These are phyloP conservation scores for Perkinsus marinus DNA, from an alignment of 169 alveolate genomes.

Conservation along the genomic window DNA sequence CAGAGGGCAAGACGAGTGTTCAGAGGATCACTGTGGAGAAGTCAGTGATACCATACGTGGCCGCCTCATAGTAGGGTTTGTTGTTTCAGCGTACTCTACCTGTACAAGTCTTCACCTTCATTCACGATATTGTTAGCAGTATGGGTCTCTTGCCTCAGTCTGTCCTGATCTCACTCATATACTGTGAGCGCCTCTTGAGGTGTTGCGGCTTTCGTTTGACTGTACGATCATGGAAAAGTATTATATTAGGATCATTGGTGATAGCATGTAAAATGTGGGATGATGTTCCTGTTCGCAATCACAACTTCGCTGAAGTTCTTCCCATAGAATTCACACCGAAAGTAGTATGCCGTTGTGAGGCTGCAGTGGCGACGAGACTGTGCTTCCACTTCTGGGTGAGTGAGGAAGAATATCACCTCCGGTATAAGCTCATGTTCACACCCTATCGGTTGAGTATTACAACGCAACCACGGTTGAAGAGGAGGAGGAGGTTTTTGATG, in stretches of 20 bases:
- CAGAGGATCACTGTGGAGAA: too few relatives aligned
- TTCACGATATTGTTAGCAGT: not conserved
- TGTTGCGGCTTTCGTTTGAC: not conserved
- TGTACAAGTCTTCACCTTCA: not conserved
- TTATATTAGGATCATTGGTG: not conserved
- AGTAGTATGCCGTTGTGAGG: not conserved
- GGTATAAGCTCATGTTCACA: not conserved
- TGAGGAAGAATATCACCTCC: not conserved
- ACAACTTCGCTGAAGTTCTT: not conserved
- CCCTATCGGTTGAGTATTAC: not conserved
- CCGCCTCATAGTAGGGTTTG: too few relatives aligned
- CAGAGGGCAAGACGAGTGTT: too few relatives aligned
- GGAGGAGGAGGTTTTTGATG: not conserved
- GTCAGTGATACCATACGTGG: too few relatives aligned
- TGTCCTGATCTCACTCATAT: not conserved
- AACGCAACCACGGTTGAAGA: not conserved
- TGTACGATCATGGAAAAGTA: not conserved
- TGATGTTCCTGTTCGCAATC: not conserved
- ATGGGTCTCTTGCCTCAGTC: not conserved
- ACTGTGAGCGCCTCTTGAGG: not conserved
- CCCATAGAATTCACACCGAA: not conserved
- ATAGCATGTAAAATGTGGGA: not conserved
- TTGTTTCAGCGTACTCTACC: not conserved
- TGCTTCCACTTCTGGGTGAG: not conserved
- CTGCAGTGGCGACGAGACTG: not conserved